Evolutionary conservation across 306 rosid species (phyloP).

Genomic region (Vigna hirtella): DNA sequence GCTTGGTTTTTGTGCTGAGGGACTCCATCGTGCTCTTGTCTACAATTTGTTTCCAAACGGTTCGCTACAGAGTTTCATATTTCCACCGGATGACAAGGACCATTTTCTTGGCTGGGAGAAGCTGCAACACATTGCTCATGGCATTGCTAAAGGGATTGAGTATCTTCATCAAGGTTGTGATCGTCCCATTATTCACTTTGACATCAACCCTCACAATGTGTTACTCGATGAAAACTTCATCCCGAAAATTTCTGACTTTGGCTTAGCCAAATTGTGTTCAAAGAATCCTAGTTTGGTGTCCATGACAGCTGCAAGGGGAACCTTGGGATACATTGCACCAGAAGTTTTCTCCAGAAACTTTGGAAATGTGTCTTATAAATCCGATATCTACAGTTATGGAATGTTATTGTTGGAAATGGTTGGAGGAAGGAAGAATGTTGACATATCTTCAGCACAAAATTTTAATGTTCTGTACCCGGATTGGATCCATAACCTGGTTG

Average conservation of each 20-base stretch:
- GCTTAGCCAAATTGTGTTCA: neutral
- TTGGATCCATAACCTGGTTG: neutral
- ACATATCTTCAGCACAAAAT: neutral
- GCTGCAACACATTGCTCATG: neutral
- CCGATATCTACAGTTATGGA: neutral
- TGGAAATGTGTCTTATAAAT: neutral
- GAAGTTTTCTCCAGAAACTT: constrained; percentile 6
- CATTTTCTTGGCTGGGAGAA: constrained; percentile 2
- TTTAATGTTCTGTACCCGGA: neutral
- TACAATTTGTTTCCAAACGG: constrained; percentile 1
- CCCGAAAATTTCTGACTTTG: constrained; percentile 2
- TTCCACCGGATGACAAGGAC: neutral
- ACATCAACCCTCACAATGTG: constrained; percentile 6
- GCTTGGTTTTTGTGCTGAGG: neutral
- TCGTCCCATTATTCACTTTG: neutral
- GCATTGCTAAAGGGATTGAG: neutral
- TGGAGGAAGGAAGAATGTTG: constrained; percentile 5
- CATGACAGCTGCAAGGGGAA: neutral
- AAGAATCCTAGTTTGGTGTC: constrained; percentile 4
- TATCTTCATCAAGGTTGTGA: constrained; percentile 23
- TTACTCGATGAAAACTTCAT: neutral
- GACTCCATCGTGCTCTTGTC: neutral
- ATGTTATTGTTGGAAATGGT: neutral
- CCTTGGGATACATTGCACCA: constrained; percentile 12
- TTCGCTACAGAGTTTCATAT: neutral